Conservation (phyloP, 768 basidiomycete species). For the Serendipita sp. region DNA sequence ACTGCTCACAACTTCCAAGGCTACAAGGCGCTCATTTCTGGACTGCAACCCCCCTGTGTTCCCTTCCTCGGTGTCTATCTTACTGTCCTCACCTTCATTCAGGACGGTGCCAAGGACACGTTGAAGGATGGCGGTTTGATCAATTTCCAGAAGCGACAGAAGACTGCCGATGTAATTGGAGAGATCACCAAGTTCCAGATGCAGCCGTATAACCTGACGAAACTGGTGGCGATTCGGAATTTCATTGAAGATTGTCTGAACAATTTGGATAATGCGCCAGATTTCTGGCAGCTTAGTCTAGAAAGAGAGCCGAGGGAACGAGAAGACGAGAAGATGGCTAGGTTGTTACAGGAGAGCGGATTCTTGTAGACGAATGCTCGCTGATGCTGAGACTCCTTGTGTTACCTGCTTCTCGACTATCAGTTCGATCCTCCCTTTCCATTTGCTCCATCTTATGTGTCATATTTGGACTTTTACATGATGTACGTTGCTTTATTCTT, state of each 20-base stretch:
- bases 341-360: conserved; percentile 74
- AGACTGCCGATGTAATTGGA: conserved; percentile 89
- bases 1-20: not conserved
- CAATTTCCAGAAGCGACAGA: conserved; percentile 92
- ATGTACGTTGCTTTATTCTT: too few relatives aligned
- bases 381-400: conserved; percentile 23
- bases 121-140: conserved; percentile 44
- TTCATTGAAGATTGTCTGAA: conserved; percentile 71
- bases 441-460: not conserved
- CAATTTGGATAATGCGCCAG: conserved; percentile 43
- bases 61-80: conserved; percentile 72
- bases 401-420: not conserved
- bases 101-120: conserved; percentile 86
- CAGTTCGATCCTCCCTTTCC: not conserved
- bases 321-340: conserved; percentile 94
- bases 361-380: conserved; percentile 36
- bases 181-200: conserved; percentile 96
- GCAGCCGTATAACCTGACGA: conserved; percentile 70
- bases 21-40: conserved; percentile 4
- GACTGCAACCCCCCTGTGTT: not conserved
- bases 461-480: too few relatives aligned
- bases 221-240: conserved; percentile 46
- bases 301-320: conserved; percentile 86
- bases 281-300: conserved; percentile 67
- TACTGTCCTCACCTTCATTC: conserved; percentile 92